Base-by-base conservation (phyloP, 495 filamentous ascomycete species). In the Hyaloscypha bicolor region DNA sequence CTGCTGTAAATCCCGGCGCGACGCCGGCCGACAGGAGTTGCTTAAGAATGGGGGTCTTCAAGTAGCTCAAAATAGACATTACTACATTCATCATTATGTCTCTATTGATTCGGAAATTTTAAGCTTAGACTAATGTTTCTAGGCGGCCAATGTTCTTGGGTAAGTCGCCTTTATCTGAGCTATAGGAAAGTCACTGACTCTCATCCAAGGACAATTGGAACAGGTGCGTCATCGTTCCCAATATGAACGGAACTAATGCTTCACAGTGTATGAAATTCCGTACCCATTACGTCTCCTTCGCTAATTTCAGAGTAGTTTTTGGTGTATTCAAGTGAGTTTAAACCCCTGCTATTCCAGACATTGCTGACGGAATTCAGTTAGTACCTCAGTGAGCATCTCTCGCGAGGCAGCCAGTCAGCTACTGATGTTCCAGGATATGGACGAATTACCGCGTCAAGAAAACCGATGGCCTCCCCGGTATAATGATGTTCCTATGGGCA, bases 121-220 rank as follows among this genome's bases (percentile, higher is more conserved):
- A 60, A 21, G 9, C 11, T 21, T 14, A 60, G 11, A 16, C 32
- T 37, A 21, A 60, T 21, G 4, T 60, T 48, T 31, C 14, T 37
- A 60, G 56, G 56, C 56, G 9, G 56, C 56, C 30, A 60, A 60
- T 60, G 6, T 60, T 8, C 56, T 60, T 33, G 56, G 56, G 56
- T 60, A 37, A 60, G 56, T 3, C 11, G n/a, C 3, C 25, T 3
- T 21, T 29, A 25, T 21, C 9, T 60, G 9, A 9, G 5, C 19
- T 1, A 48, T 6, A 14, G 16, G 42, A 6, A 48, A 48, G 16
- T 19, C 42, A 37, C 56, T 60, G 37, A 60, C 32, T 9, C 22
- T 21, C 56, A 14, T 9, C 11, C 4, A n/a, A 60, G 30, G 56
- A 60, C 56, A 32, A 60, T 60, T 60, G 56, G 56, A 37, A 60